Evolutionary conservation across 345 rosid species (phyloP), one percentile per base, ranked within the genome.

Genomic region (Dimocarpus longan): DNA sequence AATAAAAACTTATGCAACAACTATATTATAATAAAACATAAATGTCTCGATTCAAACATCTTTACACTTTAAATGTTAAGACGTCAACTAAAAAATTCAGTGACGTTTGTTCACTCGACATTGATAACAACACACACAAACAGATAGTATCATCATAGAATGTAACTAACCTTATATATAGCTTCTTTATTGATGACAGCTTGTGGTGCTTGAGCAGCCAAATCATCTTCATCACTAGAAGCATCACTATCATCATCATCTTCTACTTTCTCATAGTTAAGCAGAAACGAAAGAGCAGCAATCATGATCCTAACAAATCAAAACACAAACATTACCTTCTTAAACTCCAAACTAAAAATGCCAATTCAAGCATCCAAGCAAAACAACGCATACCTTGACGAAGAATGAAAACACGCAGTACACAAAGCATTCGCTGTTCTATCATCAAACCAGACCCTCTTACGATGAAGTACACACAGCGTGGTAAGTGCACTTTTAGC

Each of bases 401-500:
- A 89, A 39, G 93, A 74, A 87, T 96, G 98, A 79, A 94, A 96
- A 80, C 98, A 94, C 0, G 98, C 98, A 76, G 71, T 87, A 84
- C 99, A 96, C 81, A 96, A 91, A 3, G 98, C 93, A 90, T 94
- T 91, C 26, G 98, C 92, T 39, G 98, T 93, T 86, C 97, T 92
- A 13, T 93, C 97, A 79, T 96, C 92, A 79, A 88, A 87, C 99
- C 99, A 96, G 28, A 92, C 91, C 84, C 90, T 93, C 83, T 89
- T 91, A 74, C 93, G 82, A 65, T 89, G 97, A 80, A 94, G 93
- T 77, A 89, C 97, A 43, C 98, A 91, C 11, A 96, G 80, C 0
- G 93, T 91, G 69, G 86, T 78, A 73, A 96, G 95, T 0, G 95
- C 78, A 82, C 97, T 91, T 85, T 87, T 96, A 6, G 98, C 95